phyloP scores from a whole-genome alignment of 1,284 basidiomycete species.

The Marasmius tenuissimus region DNA sequence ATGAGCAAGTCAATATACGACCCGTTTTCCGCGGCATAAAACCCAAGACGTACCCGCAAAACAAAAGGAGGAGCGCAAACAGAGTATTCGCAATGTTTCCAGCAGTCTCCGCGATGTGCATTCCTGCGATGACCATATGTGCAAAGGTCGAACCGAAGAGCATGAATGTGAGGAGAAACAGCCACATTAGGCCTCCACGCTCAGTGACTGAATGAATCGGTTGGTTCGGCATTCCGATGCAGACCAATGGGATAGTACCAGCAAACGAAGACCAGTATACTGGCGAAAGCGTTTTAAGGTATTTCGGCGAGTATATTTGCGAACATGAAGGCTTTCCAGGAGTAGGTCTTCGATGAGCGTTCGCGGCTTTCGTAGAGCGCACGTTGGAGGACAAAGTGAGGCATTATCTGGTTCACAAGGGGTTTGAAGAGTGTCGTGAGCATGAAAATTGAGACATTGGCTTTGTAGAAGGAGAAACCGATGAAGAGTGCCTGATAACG shows the following conservation, averaged over 20 bases:
- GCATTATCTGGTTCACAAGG: conserved; percentile 27
- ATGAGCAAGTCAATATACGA: conserved; percentile 5
- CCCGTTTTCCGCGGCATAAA: conserved; percentile 5
- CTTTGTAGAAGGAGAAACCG: conserved; percentile 72
- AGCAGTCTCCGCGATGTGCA: conserved; percentile 39
- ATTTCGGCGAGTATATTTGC: conserved; percentile 64
- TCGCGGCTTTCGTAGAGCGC: conserved; percentile 73
- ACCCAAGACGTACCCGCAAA: conserved; percentile 42
- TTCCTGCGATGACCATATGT: conserved; percentile 25
- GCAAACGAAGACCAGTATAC: conserved; percentile 59
- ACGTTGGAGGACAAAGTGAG: conserved; percentile 30
- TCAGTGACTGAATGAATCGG: conserved; percentile 27
- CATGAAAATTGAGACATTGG: conserved; percentile 50
- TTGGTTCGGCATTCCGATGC: conserved; percentile 30
- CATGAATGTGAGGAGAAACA: conserved; percentile 10
- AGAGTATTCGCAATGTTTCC: conserved; percentile 21
- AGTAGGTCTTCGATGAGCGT: conserved; percentile 74
- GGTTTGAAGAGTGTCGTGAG: conserved; percentile 25
- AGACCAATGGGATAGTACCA: conserved; percentile 76
- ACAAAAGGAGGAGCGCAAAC: conserved; percentile 29
- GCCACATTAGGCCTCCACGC: conserved; percentile 25
- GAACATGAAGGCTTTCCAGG: conserved; percentile 74
- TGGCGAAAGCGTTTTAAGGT: conserved; percentile 66
- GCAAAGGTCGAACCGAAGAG: conserved; percentile 14
- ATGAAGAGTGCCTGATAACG: conserved; percentile 42